Evolutionary conservation across 139 green algal genomes (phyloP).

Genomic region (Micractinium conductrix): DNA sequence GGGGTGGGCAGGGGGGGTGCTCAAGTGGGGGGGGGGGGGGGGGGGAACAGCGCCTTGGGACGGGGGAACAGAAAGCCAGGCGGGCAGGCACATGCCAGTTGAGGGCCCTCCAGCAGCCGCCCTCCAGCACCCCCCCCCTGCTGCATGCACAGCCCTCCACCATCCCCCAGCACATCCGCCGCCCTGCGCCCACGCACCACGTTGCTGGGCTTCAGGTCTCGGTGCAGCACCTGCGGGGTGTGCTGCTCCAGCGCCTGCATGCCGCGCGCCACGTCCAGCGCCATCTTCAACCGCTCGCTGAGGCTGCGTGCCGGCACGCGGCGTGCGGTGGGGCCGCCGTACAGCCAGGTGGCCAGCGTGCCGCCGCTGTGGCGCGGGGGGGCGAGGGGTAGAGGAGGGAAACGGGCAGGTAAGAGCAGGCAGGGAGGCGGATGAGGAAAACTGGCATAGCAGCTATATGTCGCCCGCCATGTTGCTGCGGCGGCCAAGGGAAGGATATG

Average conservation of each 20-base stretch:
- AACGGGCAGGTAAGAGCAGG: background rate
- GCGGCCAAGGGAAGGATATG: no score
- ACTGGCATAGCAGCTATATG: no score
- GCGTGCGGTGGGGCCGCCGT: constrained; percentile 45
- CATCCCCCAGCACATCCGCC: background rate
- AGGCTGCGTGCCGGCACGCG: constrained; percentile 44
- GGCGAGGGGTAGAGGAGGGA: background rate
- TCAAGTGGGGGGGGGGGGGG: background rate
- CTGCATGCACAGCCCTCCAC: background rate
- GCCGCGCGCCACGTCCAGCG: constrained; percentile 59
- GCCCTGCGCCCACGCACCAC: constrained; percentile 32
- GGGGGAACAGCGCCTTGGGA: background rate
- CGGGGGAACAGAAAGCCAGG: no score
- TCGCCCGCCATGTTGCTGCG: no score
- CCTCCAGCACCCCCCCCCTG: no score
- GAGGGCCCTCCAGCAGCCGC: background rate
- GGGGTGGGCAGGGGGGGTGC: background rate
- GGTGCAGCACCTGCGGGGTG: constrained; percentile 77
- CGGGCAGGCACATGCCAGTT: no score
- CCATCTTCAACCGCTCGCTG: constrained; percentile 61
- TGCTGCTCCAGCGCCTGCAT: constrained; percentile 73
- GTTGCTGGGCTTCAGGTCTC: constrained; percentile 90
- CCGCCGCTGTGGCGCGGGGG: constrained; percentile 61
- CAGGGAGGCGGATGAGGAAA: no score
- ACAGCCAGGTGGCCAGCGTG: constrained; percentile 65